Evolutionary conservation across 805 yeast genomes (phyloP).

Genomic region (Metschnikowia similis): DNA sequence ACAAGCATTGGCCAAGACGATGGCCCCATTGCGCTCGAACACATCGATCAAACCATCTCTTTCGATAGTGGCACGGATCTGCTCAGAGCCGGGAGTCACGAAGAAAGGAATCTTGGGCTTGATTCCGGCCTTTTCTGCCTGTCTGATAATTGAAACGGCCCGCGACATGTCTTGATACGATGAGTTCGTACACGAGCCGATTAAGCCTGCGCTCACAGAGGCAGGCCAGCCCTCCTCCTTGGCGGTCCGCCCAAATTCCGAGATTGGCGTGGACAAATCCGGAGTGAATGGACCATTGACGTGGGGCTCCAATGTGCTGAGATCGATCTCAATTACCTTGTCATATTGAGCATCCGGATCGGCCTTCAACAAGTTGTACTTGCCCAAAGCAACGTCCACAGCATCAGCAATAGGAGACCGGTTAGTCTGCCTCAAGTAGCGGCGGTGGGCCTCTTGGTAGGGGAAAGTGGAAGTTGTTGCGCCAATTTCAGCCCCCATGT

Average conservation of each 20-base stretch:
- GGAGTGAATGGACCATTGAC: conserved; percentile 99
- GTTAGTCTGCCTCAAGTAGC: conserved; percentile 79
- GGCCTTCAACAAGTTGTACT: conserved; percentile 65
- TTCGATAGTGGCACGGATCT: conserved; percentile 93
- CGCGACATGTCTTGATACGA: conserved; percentile 98
- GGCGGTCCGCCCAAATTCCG: conserved; percentile 72
- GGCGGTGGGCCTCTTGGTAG: conserved; percentile 72
- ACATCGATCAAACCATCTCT: conserved; percentile 86
- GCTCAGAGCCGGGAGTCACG: conserved; percentile 98
- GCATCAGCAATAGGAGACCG: conserved; percentile 79
- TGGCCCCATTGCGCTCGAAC: conserved; percentile 84
- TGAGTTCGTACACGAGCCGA: conserved; percentile 98
- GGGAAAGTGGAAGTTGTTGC: conserved; percentile 99
- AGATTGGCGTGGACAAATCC: conserved; percentile 90
- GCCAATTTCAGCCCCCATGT: conserved; percentile 99
- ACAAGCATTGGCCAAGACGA: conserved; percentile 94
- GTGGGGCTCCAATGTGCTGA: conserved; percentile 85
- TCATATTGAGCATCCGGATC: conserved; percentile 91
- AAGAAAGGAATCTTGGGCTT: conserved; percentile 88
- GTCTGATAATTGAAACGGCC: conserved; percentile 84
- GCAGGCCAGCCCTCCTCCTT: conserved; percentile 79
- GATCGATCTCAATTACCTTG: conserved; percentile 84
- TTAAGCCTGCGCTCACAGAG: conserved; percentile 84
- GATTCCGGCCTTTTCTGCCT: conserved; percentile 82
- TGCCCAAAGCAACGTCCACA: conserved; percentile 59